Conservation (phyloP, 805 yeast species). For the Tetrapisispora nanseiensis region DNA sequence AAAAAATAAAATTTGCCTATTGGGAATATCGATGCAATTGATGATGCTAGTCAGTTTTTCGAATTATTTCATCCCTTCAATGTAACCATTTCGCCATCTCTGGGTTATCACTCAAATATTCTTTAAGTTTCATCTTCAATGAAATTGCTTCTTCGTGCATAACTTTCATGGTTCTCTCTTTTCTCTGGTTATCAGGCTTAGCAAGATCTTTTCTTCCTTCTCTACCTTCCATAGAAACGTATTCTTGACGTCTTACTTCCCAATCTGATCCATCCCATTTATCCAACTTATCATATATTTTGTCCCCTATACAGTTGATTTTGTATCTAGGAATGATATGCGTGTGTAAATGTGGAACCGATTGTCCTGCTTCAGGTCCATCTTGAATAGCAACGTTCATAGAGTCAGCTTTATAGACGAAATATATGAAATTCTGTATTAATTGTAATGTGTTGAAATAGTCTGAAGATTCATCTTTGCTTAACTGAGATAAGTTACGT, state of each 20-base stretch:
- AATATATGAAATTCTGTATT: slow-evolving; percentile 57
- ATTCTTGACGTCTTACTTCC: slow-evolving; percentile 24
- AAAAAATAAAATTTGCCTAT: no score
- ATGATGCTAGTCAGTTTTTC: no score
- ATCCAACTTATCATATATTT: slow-evolving; percentile 60
- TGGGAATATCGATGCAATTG: no score
- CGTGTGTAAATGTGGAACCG: slow-evolving; percentile 91
- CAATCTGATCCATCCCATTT: slow-evolving; percentile 36
- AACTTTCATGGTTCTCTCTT: slow-evolving; percentile 45
- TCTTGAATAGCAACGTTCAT: slow-evolving; percentile 91
- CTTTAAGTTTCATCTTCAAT: slow-evolving; percentile 35
- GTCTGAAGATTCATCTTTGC: slow-evolving; percentile 63
- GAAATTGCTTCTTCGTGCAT: slow-evolving; percentile 66
- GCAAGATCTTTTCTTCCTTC: slow-evolving; percentile 21
- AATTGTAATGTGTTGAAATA: slow-evolving; percentile 67
- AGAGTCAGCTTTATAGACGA: slow-evolving; percentile 67
- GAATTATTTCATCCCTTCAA: neutral
- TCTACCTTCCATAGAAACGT: slow-evolving; percentile 17
- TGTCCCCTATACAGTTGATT: slow-evolving; percentile 54
- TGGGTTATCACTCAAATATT: slow-evolving; percentile 10
- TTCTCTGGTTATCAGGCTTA: slow-evolving; percentile 44
- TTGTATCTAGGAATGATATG: slow-evolving; percentile 82
- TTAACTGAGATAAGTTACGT: slow-evolving; percentile 56
- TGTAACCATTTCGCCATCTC: slow-evolving; percentile 5
- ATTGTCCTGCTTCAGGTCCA: slow-evolving; percentile 92